phyloP scores from a whole-genome alignment of 306 rosid species.

The Mucuna pruriens region DNA sequence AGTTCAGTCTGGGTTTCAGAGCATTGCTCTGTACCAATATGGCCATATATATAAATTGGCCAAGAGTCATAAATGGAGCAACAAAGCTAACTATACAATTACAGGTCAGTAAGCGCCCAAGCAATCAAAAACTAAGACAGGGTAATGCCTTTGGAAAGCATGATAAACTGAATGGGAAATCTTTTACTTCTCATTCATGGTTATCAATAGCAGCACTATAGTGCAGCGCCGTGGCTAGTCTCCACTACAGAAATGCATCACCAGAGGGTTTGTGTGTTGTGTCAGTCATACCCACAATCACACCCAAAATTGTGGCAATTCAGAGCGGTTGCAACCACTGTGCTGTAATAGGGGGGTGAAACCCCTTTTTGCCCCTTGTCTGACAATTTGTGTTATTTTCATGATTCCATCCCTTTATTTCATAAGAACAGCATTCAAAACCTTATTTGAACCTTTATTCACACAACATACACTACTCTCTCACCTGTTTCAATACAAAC shows the following conservation, averaged over 20 bases:
- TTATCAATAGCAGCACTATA: background rate
- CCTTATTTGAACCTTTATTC: background rate
- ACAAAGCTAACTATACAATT: background rate
- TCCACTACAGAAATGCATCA: background rate
- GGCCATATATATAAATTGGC: background rate
- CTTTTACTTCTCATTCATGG: background rate
- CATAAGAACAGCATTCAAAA: background rate
- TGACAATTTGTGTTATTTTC: background rate
- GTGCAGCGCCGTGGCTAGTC: background rate
- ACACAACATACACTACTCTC: background rate
- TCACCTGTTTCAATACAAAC: background rate
- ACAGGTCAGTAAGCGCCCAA: background rate
- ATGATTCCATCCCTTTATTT: background rate
- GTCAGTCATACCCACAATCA: background rate
- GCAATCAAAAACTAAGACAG: slow-evolving; percentile 18
- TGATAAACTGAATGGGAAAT: background rate
- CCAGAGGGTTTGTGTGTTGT: background rate
- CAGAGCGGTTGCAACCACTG: background rate
- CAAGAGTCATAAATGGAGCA: background rate
- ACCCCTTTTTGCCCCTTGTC: background rate
- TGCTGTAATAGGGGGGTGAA: background rate
- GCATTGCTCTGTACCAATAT: background rate
- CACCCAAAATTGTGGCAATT: background rate
- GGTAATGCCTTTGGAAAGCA: slow-evolving; percentile 14
- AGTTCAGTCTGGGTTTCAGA: background rate